Base-by-base conservation (phyloP, 2,329 filamentous ascomycete species). In the Epichloe gansuensis region DNA sequence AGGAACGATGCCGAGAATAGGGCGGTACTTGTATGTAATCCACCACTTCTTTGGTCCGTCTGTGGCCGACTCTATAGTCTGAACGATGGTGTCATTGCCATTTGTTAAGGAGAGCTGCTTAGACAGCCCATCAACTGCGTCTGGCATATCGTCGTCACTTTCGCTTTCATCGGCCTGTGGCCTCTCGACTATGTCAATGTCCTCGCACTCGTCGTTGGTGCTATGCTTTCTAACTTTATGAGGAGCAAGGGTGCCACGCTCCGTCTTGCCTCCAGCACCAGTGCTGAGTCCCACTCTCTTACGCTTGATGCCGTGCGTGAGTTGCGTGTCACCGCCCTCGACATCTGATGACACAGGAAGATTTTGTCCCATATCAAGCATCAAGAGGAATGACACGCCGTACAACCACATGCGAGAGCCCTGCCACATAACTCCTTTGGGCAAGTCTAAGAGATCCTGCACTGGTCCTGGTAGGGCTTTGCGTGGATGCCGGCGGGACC, bases 11-110 rank as follows among this genome's bases (percentile, higher is more conserved):
- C 90, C 93, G 55, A 98, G 74, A 59, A 98, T 89, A n/a, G 90
- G 87, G 53, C 90, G 79, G 69, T 97, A 98, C 68, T 95, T 94
- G 74, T 86, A 89, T 5, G 90, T 95, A 64, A 84, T 81, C 88
- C 89, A 97, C 70, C 72, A 78, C 55, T 67, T 70, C 55, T 64
- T 68, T 47, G 60, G 62, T 54, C 61, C 60, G 52, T 58, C 61
- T 45, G 57, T 57, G 49, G 57, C 56, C 43, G 45, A 40, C 27
- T 58, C 58, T 17, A 44, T 48, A 6, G 23, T 49, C 21, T 38
- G 15, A 34, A 52, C 9, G 34, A 55, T 50, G 40, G 57, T 55
- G 39, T 61, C 58, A 39, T 50, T 56, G 46, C 41, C 52, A 56
- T 57, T 60, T 42, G 52, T 23, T 4, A 44, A 56, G 55, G 61